Evolutionary conservation across 495 filamentous ascomycete species (phyloP).

Genomic region (Glarea lozoyensis): DNA sequence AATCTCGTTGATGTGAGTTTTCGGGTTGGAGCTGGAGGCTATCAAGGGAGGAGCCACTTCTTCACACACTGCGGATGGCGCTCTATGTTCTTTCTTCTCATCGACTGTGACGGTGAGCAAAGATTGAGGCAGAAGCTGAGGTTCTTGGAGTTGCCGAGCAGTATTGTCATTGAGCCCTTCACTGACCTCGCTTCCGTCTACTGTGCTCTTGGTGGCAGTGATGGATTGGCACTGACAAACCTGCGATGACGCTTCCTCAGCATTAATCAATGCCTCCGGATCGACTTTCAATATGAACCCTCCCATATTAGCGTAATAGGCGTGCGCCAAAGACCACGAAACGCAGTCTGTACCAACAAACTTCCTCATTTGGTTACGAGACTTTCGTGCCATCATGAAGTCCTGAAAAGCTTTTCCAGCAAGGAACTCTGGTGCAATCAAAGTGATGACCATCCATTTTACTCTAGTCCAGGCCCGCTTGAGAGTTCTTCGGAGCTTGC

Average conservation of each 20-base stretch:
- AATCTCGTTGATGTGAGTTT: no score
- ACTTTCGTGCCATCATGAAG: slow-evolving; percentile 4
- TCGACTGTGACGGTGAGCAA: background rate
- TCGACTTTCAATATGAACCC: slow-evolving; percentile 25
- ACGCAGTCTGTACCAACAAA: slow-evolving; percentile 8
- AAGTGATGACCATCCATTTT: slow-evolving; percentile 20
- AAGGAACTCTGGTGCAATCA: slow-evolving; percentile 22
- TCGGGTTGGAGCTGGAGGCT: slow-evolving; percentile 5
- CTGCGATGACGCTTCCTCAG: slow-evolving; percentile 4
- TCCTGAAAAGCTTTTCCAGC: slow-evolving; percentile 10
- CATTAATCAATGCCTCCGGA: background rate
- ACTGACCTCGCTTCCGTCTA: no score
- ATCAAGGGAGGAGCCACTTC: slow-evolving; percentile 20
- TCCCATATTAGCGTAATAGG: slow-evolving; percentile 33
- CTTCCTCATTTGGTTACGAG: background rate
- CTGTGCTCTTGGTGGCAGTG: background rate
- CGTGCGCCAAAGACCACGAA: slow-evolving; percentile 27
- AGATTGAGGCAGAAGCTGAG: slow-evolving; percentile 8
- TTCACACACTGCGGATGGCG: no score
- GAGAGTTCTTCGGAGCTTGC: background rate
- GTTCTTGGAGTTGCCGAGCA: slow-evolving; percentile 4
- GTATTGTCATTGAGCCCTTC: background rate
- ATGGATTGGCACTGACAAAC: background rate
- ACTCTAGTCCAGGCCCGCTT: slow-evolving; percentile 11
- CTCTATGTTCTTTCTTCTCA: background rate